Conservation (phyloP, 2,329 filamentous ascomycete species). For the Trichophaea hybrida region DNA sequence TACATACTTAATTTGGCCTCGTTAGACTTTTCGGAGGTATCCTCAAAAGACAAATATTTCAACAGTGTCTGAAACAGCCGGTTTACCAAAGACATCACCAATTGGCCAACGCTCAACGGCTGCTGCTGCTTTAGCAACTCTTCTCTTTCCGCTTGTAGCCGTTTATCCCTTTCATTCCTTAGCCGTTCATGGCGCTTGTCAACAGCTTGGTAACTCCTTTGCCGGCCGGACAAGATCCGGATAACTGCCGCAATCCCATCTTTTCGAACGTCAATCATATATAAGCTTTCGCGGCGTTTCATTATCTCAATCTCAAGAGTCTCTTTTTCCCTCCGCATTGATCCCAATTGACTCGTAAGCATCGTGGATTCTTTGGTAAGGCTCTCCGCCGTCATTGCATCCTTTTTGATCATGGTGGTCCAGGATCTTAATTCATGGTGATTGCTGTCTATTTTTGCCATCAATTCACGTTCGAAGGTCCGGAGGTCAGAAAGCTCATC, state of each 20-base stretch:
- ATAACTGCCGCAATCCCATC: neutral
- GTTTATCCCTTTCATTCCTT: neutral
- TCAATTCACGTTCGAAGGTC: no score
- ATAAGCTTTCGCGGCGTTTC: no score
- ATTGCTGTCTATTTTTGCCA: no score
- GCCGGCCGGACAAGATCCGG: neutral
- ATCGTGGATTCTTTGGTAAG: no score
- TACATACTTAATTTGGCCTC: no score
- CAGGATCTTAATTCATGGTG: no score
- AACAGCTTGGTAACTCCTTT: neutral
- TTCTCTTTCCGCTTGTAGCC: neutral
- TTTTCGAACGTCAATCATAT: neutral
- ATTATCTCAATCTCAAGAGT: neutral
- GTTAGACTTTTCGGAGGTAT: no score
- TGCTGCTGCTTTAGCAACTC: neutral
- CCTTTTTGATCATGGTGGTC: no score
- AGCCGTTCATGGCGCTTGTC: neutral
- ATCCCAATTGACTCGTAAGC: neutral
- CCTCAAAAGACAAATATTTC: neutral
- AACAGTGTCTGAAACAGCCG: neutral
- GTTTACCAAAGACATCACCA: neutral
- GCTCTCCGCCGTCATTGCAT: no score
- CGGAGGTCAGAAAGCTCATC: no score
- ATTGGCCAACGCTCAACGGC: neutral
- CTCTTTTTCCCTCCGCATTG: neutral